Conservation (phyloP, 495 filamentous ascomycete species). For the Hypomontagnella monticulosa region DNA sequence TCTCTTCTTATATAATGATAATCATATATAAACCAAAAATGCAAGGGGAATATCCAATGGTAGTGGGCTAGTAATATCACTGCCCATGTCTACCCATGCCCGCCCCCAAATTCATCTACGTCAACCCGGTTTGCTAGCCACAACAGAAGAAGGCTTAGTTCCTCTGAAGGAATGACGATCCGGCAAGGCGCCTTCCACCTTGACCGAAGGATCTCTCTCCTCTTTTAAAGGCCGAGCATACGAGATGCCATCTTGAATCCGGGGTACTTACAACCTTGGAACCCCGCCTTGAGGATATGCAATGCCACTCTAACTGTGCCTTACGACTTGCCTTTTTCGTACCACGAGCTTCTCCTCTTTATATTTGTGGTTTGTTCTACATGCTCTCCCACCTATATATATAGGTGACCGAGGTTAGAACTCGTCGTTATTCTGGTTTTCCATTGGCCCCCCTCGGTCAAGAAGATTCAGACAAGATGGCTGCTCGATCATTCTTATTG, state of each 20-base stretch:
- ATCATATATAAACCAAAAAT: too few species aligned
- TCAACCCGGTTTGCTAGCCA: neutral
- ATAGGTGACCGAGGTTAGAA: neutral
- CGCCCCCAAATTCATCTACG: slow-evolving; percentile 1
- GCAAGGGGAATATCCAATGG: neutral
- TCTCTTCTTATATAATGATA: neutral
- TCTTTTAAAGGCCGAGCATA: slow-evolving; percentile 20
- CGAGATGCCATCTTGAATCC: slow-evolving; percentile 28
- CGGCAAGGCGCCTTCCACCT: slow-evolving; percentile 4
- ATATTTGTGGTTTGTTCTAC: slow-evolving; percentile 3
- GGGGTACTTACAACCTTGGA: slow-evolving; percentile 16
- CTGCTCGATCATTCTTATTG: slow-evolving; percentile 31
- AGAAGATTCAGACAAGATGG: slow-evolving; percentile 29
- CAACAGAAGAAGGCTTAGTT: slow-evolving; percentile 23
- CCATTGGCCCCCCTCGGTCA: slow-evolving; percentile 17
- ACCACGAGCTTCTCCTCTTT: slow-evolving; percentile 20
- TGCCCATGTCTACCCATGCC: neutral
- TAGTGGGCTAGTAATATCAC: too few species aligned
- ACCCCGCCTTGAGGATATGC: slow-evolving; percentile 37
- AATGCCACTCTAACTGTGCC: slow-evolving; percentile 23
- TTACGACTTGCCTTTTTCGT: slow-evolving; percentile 31
- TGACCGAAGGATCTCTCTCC: slow-evolving; percentile 1
- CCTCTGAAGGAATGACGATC: slow-evolving; percentile 28
- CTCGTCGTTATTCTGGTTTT: neutral
- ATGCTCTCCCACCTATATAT: neutral